Evolutionary conservation across 2,329 filamentous ascomycete species (phyloP), one percentile per base, ranked within the genome.

Genomic region (Ceratocystis destructans): DNA sequence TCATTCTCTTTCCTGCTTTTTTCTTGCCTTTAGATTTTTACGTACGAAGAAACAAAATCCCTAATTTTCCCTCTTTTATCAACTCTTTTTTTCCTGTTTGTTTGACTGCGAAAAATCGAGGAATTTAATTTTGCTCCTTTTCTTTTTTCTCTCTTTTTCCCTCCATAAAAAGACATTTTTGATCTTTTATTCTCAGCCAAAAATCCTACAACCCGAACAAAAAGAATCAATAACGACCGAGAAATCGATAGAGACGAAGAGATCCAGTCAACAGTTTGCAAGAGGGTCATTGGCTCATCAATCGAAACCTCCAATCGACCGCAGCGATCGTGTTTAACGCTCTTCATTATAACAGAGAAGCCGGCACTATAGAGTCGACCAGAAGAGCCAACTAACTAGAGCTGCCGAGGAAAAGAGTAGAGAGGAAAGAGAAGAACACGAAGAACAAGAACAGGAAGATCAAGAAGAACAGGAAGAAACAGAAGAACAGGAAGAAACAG

Each of bases 71-170:
- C 33, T 25, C 28, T 59, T 55, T 46, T 44, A 45, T 45, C 28
- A 25, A n/a, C 44, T 25, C 20, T 1, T 61, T 50, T 61, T 48
- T 65, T 65, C 46, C 44, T 50, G 22, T 46, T 50, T 64, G n/a
- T 64, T 33, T 22, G n/a, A 25, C 33, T 44, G 22, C 25, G 28
- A 59, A 41, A 41, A 55, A 33, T n/a, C 33, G 41, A 12, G 28
- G 17, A 53, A 25, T 28, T 33, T 64, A 59, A 57, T 37, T 50
- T 31, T n/a, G n/a, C n/a, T 22, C 33, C 15, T 20, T 53, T 65
- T 46, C 41, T 7, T 20, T 25, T 48, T 48, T 48, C 45, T 25
- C 20, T 25, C 48, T 53, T 64, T 50, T 53, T 46, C 22, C 17
- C 22, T 37, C 25, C 31, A 55, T 12, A 41, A 41, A 41, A 41